Percentiles rank a stretch among this genome's conserved stretches.
phyloP scores from a whole-genome alignment of 768 basidiomycete genomes.

The Lentinula edodes region DNA sequence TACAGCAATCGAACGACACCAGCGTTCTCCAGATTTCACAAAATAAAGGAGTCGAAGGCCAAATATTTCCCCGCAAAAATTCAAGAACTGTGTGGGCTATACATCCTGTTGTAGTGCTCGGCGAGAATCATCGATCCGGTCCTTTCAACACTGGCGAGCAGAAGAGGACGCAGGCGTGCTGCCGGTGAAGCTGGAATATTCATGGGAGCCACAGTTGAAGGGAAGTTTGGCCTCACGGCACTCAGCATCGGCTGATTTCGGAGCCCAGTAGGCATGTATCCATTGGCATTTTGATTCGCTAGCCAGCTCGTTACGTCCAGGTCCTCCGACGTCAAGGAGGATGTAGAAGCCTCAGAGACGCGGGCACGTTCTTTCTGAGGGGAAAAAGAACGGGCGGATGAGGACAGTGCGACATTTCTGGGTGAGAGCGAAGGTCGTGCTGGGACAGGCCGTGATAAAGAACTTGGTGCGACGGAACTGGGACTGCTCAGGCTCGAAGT shows the following conservation, averaged over 20 bases:
- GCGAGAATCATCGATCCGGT: constrained; percentile 2
- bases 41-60: not conserved
- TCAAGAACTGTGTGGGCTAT: not conserved
- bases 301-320: constrained; percentile 15
- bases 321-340: not conserved
- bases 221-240: constrained; percentile 10
- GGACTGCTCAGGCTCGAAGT: not conserved
- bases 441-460: not conserved
- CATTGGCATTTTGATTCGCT: constrained; percentile 13
- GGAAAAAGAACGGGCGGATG: not conserved
- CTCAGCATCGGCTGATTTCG: constrained; percentile 13
- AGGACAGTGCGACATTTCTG: not conserved
- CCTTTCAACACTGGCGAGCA: constrained; percentile 1
- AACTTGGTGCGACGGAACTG: not conserved
- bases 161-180: constrained; percentile 4
- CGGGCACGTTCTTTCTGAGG: not conserved
- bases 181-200: not conserved
- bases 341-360: constrained; percentile 7
- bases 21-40: not conserved
- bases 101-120: constrained; percentile 2
- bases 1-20: not conserved
- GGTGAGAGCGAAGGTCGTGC: constrained; percentile 1
- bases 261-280: constrained; percentile 17
- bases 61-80: not conserved
- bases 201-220: not conserved